Evolutionary conservation across 257 asterid species (phyloP).

Genomic region (Nicotiana paniculata): DNA sequence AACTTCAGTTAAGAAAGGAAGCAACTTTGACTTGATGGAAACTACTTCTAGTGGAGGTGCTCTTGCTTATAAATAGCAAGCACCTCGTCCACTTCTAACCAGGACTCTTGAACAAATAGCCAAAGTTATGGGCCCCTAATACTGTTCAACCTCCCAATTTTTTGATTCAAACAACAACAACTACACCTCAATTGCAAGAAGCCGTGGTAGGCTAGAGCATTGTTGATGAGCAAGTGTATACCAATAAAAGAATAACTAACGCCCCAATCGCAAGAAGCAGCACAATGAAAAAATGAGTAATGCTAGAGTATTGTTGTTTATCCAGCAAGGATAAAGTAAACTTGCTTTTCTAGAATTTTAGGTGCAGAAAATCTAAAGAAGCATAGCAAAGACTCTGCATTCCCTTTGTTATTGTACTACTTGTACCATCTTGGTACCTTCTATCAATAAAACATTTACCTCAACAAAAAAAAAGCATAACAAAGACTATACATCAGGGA

Average conservation of each 20-base stretch:
- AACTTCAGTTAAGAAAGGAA: background rate
- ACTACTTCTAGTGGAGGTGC: background rate
- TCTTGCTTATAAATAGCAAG: background rate
- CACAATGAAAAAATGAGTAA: background rate
- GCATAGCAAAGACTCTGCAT: too few relatives aligned
- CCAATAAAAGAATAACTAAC: too few relatives aligned
- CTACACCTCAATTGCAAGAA: background rate
- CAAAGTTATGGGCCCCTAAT: background rate
- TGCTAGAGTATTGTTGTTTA: background rate
- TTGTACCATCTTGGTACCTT: too few relatives aligned
- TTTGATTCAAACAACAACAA: background rate
- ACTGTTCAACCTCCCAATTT: background rate
- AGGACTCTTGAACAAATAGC: too few relatives aligned
- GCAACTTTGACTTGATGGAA: background rate
- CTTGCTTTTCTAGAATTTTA: background rate
- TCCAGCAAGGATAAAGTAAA: background rate
- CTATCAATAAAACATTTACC: too few relatives aligned
- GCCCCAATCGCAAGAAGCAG: background rate
- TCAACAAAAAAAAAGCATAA: background rate
- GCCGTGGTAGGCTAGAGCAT: background rate
- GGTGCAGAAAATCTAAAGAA: background rate
- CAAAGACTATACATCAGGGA: background rate
- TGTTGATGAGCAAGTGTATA: background rate
- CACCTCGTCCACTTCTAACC: too few relatives aligned
- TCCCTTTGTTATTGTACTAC: too few relatives aligned